phyloP scores from a whole-genome alignment of 768 basidiomycete species.

The Amyloporia xantha region DNA sequence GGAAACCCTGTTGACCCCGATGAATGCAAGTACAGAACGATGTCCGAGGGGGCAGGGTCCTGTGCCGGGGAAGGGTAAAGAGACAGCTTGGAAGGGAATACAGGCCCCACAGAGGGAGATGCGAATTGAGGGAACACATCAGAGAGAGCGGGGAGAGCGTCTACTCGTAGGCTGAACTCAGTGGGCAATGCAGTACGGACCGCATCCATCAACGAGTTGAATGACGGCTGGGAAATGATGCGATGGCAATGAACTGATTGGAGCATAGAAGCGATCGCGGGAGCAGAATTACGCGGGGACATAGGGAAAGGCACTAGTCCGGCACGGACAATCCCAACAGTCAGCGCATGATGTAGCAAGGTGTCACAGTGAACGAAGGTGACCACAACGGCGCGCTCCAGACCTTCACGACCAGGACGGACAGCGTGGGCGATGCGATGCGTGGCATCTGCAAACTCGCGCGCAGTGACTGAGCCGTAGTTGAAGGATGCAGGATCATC shows the following conservation, averaged over 20 bases:
- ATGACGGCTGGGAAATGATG: conserved; percentile 8
- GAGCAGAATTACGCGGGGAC: conserved; percentile 21
- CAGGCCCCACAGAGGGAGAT: neutral
- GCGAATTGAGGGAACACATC: conserved; percentile 8
- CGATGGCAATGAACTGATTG: conserved; percentile 9
- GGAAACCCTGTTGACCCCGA: conserved; percentile 21
- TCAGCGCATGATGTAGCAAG: conserved; percentile 2
- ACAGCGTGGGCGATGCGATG: conserved; percentile 1
- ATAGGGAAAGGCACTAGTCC: conserved; percentile 15
- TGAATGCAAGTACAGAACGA: conserved; percentile 14
- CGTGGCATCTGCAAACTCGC: conserved; percentile 4
- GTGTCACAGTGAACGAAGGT: neutral
- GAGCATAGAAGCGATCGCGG: conserved; percentile 11
- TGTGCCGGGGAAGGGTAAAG: neutral
- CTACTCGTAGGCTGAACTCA: conserved; percentile 4
- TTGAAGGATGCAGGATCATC: neutral
- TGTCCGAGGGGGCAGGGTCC: conserved; percentile 3
- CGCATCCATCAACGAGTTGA: neutral
- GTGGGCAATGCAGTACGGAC: conserved; percentile 5
- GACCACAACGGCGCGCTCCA: conserved; percentile 3
- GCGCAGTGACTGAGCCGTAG: neutral
- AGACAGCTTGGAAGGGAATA: neutral
- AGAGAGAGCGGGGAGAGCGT: conserved; percentile 7
- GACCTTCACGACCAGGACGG: neutral
- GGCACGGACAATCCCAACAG: conserved; percentile 1